These are phyloP conservation scores for Pseudogymnoascus sp. DNA, from an alignment of 2,329 filamentous ascomycete species.

Conservation along the genomic window DNA sequence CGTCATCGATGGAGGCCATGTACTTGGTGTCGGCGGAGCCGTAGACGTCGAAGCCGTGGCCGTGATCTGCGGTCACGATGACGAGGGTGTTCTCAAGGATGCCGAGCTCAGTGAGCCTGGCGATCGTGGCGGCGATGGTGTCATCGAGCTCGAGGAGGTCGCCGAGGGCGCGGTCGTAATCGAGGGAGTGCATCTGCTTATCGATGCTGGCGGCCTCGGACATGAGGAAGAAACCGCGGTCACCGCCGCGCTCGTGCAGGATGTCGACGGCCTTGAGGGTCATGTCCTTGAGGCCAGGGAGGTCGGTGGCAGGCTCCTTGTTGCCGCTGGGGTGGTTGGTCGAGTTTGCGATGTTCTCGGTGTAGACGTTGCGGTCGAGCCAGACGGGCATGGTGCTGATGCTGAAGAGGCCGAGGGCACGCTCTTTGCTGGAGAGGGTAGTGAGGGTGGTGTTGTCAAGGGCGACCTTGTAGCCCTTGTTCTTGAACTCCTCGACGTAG, in stretches of 20 bases:
- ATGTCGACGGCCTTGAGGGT: constrained; percentile 79
- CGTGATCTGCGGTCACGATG: constrained; percentile 79
- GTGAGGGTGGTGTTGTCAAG: constrained; percentile 66
- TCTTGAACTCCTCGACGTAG: constrained; percentile 63
- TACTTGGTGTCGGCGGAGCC: constrained; percentile 76
- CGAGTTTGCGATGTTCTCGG: constrained; percentile 54
- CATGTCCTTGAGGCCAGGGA: constrained; percentile 83
- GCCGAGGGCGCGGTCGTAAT: constrained; percentile 78
- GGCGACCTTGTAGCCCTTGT: constrained; percentile 63
- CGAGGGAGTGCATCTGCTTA: constrained; percentile 81
- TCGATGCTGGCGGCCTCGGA: constrained; percentile 77
- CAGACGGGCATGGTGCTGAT: constrained; percentile 70
- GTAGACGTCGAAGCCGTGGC: constrained; percentile 82
- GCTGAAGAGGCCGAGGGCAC: constrained; percentile 71
- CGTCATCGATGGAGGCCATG: constrained; percentile 49
- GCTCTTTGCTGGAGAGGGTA: constrained; percentile 47
- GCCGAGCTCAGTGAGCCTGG: constrained; percentile 56
- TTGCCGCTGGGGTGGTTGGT: constrained; percentile 63
- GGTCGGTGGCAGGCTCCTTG: constrained; percentile 56
- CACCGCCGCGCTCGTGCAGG: constrained; percentile 55
- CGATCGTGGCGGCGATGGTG: constrained; percentile 67
- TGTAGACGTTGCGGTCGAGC: constrained; percentile 79
- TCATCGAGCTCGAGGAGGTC: constrained; percentile 82
- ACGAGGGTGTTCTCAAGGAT: constrained; percentile 69
- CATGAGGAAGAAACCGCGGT: constrained; percentile 81